These are phyloP conservation scores for Colletotrichum sansevieriae DNA, from an alignment of 2,329 filamentous ascomycete species.

Conservation along the genomic window DNA sequence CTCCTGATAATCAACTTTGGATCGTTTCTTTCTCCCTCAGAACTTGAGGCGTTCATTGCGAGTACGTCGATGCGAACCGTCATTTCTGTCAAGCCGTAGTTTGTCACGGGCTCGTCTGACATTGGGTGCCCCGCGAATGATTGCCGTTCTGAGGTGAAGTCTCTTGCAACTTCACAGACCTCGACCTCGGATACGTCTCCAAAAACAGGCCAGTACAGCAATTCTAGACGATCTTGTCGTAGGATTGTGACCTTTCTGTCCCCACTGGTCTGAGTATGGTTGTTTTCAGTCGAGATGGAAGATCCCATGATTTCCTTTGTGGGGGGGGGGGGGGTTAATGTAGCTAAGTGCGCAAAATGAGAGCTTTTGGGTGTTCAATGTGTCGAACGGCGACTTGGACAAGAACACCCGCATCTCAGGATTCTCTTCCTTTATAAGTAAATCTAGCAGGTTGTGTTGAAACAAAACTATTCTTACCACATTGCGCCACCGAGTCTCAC, in stretches of 20 bases:
- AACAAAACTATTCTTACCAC: neutral
- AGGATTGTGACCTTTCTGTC: neutral
- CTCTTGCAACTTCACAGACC: neutral
- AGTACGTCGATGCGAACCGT: neutral
- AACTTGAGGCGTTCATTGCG: neutral
- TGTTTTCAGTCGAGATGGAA: neutral
- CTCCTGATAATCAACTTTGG: neutral
- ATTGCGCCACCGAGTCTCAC: no score
- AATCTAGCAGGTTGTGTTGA: no score
- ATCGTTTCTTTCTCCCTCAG: neutral
- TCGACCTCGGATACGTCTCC: neutral
- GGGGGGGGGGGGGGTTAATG: no score
- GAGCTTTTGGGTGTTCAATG: no score
- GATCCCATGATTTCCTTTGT: neutral
- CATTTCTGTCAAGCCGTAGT: neutral
- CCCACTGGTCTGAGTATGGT: neutral
- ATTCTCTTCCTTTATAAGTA: no score
- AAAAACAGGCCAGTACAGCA: neutral
- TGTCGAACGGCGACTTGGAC: no score
- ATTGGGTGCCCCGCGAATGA: neutral
- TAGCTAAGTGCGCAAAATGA: no score
- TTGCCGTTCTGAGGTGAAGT: neutral
- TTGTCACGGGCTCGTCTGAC: neutral
- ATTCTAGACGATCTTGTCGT: neutral
- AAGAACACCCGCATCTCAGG: no score